phyloP scores from a whole-genome alignment of 2,329 filamentous ascomycete genomes.

The Trichophaea hybrida region DNA sequence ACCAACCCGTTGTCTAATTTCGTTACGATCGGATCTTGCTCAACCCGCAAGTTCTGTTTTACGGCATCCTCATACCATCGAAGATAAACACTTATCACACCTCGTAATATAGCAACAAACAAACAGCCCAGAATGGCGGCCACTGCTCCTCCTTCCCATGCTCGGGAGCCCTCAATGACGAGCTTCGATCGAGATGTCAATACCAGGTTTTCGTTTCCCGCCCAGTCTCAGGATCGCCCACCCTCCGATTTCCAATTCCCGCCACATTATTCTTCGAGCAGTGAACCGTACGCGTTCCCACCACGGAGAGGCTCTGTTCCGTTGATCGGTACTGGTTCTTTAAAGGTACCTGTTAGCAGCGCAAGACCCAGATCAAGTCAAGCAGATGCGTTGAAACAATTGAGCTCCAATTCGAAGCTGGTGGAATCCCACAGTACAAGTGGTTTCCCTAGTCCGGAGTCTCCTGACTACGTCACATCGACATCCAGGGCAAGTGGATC shows the following conservation, averaged over 20 bases:
- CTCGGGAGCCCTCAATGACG: slow-evolving; percentile 19
- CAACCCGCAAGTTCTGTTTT: slow-evolving; percentile 9
- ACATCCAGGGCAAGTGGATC: background rate
- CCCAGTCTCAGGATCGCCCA: slow-evolving; percentile 14
- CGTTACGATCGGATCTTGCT: slow-evolving; percentile 20
- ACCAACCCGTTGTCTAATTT: slow-evolving; percentile 21
- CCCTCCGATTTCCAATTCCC: slow-evolving; percentile 10
- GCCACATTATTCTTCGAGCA: slow-evolving; percentile 4
- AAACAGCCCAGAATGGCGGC: slow-evolving; percentile 19
- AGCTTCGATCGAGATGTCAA: slow-evolving; percentile 21
- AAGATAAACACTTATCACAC: slow-evolving; percentile 3
- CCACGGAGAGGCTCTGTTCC: slow-evolving; percentile 22
- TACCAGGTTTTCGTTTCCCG: slow-evolving; percentile 20
- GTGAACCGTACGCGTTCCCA: slow-evolving; percentile 13
- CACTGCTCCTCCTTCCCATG: slow-evolving; percentile 13
- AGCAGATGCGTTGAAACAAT: slow-evolving; percentile 9
- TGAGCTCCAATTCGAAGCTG: slow-evolving; percentile 7
- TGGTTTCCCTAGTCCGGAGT: slow-evolving; percentile 3
- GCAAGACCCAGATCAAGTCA: slow-evolving; percentile 19
- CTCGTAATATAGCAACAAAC: slow-evolving; percentile 6
- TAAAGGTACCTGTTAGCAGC: slow-evolving; percentile 8
- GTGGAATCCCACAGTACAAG: background rate
- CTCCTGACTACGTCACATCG: background rate
- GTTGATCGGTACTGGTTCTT: slow-evolving; percentile 8
- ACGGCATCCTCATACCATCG: slow-evolving; percentile 6